Conservation (phyloP, 208 protist genomes). For the Leishmania turanica region DNA sequence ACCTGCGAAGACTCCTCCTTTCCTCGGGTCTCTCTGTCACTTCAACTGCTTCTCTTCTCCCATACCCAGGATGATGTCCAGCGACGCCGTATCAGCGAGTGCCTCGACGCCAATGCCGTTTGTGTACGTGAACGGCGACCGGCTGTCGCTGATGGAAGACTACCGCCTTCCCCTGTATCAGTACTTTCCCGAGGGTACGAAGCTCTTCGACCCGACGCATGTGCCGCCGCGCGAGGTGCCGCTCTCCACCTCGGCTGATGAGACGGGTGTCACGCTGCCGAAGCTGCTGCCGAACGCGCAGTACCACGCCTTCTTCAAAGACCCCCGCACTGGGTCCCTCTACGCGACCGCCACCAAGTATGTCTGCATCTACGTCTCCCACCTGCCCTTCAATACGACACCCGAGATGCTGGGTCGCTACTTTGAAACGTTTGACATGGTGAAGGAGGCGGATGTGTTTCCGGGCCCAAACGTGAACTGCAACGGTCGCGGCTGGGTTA, state of each 20-base stretch:
- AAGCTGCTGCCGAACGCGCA: conserved; percentile 69
- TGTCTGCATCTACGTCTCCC: conserved; percentile 70
- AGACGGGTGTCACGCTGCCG: conserved; percentile 62
- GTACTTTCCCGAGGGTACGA: conserved; percentile 61
- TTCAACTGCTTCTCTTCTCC: not conserved
- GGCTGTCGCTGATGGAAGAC: conserved; percentile 66
- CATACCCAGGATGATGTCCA: conserved; percentile 16
- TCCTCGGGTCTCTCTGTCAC: not conserved
- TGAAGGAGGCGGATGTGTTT: conserved; percentile 74
- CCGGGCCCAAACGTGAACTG: conserved; percentile 38
- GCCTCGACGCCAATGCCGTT: conserved; percentile 28
- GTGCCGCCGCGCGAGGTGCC: conserved; percentile 57
- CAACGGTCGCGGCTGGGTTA: conserved; percentile 78
- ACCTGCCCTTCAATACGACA: conserved; percentile 70
- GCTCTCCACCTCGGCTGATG: conserved; percentile 45
- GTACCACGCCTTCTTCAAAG: conserved; percentile 71
- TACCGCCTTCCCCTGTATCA: conserved; percentile 62
- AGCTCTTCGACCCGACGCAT: conserved; percentile 69
- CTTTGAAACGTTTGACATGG: conserved; percentile 76
- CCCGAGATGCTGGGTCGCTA: conserved; percentile 73
- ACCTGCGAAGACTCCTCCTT: not conserved
- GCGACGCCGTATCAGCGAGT: conserved; percentile 17
- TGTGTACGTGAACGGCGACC: conserved; percentile 80
- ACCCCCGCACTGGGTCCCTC: conserved; percentile 40
- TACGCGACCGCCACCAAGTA: conserved; percentile 36